Conservation (phyloP, 176 grass and related monocot genomes). For the Cymbopogon citratus region DNA sequence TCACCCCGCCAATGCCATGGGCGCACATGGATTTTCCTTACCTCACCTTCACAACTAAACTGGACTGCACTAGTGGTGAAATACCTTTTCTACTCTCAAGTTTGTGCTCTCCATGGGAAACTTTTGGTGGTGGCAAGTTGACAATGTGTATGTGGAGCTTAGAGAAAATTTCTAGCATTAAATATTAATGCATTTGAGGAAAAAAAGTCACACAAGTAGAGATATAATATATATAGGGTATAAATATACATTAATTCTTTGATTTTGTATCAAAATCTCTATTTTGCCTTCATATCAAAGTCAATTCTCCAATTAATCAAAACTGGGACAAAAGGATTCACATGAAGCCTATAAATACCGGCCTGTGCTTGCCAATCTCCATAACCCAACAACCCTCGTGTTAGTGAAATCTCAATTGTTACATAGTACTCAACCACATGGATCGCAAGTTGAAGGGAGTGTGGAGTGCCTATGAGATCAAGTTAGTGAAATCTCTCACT, state of each 20-base stretch:
- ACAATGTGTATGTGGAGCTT: background rate
- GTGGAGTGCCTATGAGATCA: background rate
- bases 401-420: background rate
- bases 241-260: background rate
- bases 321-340: background rate
- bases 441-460: background rate
- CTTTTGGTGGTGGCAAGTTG: background rate
- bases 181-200: background rate
- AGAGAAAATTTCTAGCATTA: background rate
- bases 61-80: background rate
- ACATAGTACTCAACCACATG: background rate
- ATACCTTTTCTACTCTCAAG: background rate
- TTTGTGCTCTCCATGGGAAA: background rate
- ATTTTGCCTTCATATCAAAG: background rate
- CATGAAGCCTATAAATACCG: background rate
- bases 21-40: background rate
- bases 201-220: background rate
- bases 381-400: background rate
- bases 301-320: background rate
- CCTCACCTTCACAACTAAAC: background rate
- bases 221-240: too few relatives aligned
- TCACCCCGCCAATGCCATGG: background rate
- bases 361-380: background rate
- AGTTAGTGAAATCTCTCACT: background rate
- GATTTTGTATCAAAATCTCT: background rate